Percentiles rank a stretch among this genome's conserved stretches.
Evolutionary conservation across 2,329 filamentous ascomycete species (phyloP).

Genomic region (Penicillium frequentans): DNA sequence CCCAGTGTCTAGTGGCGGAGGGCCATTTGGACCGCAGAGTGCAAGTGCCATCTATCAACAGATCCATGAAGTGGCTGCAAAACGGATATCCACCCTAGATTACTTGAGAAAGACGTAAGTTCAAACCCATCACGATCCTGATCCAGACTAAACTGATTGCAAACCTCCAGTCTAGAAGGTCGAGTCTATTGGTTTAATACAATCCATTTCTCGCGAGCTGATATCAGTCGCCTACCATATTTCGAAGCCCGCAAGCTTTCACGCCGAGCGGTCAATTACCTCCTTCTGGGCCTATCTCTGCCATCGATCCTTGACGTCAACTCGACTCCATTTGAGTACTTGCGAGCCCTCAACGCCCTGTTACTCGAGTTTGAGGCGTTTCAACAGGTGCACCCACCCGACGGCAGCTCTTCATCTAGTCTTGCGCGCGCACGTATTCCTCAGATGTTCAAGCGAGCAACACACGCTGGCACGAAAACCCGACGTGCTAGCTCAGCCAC

Average conservation of each 20-base stretch:
- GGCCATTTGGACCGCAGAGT: constrained; percentile 46
- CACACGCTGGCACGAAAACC: constrained; percentile 57
- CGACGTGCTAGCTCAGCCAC: constrained; percentile 60
- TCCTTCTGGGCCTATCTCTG: constrained; percentile 87
- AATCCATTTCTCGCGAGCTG: constrained; percentile 80
- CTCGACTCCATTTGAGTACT: constrained; percentile 76
- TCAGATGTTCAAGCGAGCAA: constrained; percentile 74
- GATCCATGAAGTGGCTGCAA: constrained; percentile 82
- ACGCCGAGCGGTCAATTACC: constrained; percentile 87
- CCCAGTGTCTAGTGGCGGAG: constrained; percentile 31
- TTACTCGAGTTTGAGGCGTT: constrained; percentile 92
- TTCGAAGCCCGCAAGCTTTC: constrained; percentile 82
- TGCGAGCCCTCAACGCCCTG: constrained; percentile 80
- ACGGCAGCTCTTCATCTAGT: constrained; percentile 66
- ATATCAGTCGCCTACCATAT: constrained; percentile 79
- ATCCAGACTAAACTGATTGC: constrained; percentile 12
- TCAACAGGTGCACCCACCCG: constrained; percentile 80
- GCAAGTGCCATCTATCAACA: constrained; percentile 61
- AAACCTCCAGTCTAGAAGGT: constrained; percentile 72
- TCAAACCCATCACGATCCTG: neutral
- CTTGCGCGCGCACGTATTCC: constrained; percentile 77
- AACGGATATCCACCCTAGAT: constrained; percentile 90
- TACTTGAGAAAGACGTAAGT: constrained; percentile 89
- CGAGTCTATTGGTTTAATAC: constrained; percentile 99
- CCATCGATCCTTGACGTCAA: constrained; percentile 86